Evolutionary conservation across 2,329 filamentous ascomycete species (phyloP).

Genomic region (Penicillium sp.): DNA sequence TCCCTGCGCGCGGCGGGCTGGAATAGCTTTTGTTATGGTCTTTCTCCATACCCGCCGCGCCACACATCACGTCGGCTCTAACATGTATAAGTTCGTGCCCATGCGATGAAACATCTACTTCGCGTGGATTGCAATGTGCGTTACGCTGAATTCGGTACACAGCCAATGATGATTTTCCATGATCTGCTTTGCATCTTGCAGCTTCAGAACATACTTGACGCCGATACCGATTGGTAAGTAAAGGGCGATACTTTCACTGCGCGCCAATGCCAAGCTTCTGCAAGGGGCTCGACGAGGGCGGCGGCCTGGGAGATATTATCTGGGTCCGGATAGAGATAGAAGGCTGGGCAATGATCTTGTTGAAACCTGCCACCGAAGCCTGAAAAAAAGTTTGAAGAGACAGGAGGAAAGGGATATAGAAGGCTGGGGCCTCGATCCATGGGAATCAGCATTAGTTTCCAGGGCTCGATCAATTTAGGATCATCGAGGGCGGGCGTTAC

Average conservation of each 20-base stretch:
- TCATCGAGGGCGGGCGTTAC: background rate
- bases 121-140: too few relatives aligned
- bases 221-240: constrained; percentile 60
- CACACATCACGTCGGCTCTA: too few relatives aligned
- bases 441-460: background rate
- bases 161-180: too few relatives aligned
- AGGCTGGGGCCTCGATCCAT: background rate
- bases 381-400: background rate
- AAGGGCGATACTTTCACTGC: too few relatives aligned
- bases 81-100: too few relatives aligned
- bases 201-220: constrained; percentile 57
- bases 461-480: background rate
- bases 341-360: constrained; percentile 23
- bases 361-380: constrained; percentile 28
- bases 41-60: too few relatives aligned
- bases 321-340: constrained; percentile 27
- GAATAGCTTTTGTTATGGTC: too few relatives aligned
- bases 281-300: constrained; percentile 63
- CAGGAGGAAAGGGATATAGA: background rate
- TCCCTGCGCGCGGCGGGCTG: too few relatives aligned
- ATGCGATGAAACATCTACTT: too few relatives aligned
- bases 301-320: constrained; percentile 16
- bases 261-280: constrained; percentile 60
- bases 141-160: too few relatives aligned
- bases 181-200: constrained; percentile 46